These are phyloP conservation scores for Scedosporium aurantiacum DNA, from an alignment of 2,329 filamentous ascomycete species.

Conservation along the genomic window DNA sequence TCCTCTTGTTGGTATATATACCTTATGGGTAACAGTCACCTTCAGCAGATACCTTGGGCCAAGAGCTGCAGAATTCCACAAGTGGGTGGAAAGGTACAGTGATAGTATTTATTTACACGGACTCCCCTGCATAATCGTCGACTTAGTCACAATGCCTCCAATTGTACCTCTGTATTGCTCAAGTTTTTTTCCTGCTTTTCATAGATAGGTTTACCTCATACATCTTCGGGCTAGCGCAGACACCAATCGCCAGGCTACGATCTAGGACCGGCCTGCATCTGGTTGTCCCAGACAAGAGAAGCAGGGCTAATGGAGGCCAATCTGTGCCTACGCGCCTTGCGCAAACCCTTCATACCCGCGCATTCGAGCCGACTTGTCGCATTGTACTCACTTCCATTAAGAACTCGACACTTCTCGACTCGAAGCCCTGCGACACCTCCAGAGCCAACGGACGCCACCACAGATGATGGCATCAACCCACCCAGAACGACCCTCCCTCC, in stretches of 20 bases:
- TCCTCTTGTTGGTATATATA: neutral
- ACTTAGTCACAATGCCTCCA: neutral
- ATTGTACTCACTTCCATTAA: neutral
- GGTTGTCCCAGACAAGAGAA: neutral
- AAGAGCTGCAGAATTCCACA: neutral
- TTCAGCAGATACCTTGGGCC: neutral
- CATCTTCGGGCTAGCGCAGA: neutral
- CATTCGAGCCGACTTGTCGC: neutral
- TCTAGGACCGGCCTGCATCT: neutral
- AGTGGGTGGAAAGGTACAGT: neutral
- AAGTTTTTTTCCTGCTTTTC: neutral
- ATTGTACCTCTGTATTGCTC: neutral
- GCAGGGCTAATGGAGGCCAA: neutral
- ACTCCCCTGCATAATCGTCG: neutral
- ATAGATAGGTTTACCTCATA: neutral
- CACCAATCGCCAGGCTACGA: neutral
- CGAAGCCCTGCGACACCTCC: neutral
- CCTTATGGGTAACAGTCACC: neutral
- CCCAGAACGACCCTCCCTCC: slow-evolving; percentile 64
- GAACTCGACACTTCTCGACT: slow-evolving; percentile 2
- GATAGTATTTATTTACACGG: neutral
- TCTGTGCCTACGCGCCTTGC: slow-evolving; percentile 4
- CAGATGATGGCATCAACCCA: slow-evolving; percentile 48
- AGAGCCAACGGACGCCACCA: neutral
- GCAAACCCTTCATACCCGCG: neutral